Base-by-base conservation (phyloP, 345 rosid species). In the Garcia nutans region DNA sequence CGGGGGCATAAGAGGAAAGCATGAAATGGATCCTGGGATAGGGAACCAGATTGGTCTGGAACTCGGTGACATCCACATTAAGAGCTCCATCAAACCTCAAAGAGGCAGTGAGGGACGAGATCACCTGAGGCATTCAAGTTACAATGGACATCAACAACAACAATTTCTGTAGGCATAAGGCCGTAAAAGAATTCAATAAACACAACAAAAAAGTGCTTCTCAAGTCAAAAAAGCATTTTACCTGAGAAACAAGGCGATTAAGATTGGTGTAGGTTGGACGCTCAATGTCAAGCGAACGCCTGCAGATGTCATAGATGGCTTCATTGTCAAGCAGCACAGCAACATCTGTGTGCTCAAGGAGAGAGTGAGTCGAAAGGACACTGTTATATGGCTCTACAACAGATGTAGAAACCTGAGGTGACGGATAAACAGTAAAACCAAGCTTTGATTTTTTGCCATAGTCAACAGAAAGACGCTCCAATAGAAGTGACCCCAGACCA, bases 1-100 rank as follows among this genome's bases (percentile, higher is more conserved):
- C 80, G 2, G 80, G 80, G 16, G 80, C 80, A 63, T 77, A 77
- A 20, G 80, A 77, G 57, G 80, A 77, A 65, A 77, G 76, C 80
- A 77, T 77, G 76, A 77, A 77, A 71, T 77, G 80, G 37, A 77
- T 77, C 50, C 80, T 77, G 63, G 80, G 80, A 42, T 77, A 77
- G 0, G 80, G 80, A 61, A 77, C 80, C 76, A 77, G 10, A 68
- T 77, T 77, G 65, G 80, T 77, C 56, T 77, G 80, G 76, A 77
- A 77, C 72, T 77, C 80, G 11, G 80, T 77, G 6, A 77, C 80
- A 57, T 77, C 80, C 65, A 77, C 80, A 63, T 77, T 77, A 6
- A 77, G 76, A 71, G 80, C 80, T 17, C 80, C 80, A 65, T 77
- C 80, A 65, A 77, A 77, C 80, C 80, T 71, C 76, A 77, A 47